Base-by-base conservation (phyloP, 169 alveolate species). In the Plasmodium gaboni region DNA sequence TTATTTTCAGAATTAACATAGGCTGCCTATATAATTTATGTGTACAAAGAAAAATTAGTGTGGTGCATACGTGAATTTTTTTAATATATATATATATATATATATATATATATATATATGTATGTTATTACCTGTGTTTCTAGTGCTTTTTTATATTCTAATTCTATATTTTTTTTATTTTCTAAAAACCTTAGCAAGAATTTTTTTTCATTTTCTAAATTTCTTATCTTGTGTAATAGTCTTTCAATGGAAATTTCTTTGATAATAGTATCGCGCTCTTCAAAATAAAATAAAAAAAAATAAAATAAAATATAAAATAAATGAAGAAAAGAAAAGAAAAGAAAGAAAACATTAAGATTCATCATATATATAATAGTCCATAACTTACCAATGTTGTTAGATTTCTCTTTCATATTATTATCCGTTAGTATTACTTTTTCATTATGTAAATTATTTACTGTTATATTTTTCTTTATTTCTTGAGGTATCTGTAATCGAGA, bases 121-220 rank as follows among this genome's bases (percentile, higher is more conserved):
- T 15, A 26, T 32, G 0, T 32, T 22, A 32, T 61, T 80, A 80
- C 90, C 83, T 80, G 85, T 19, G 90, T 55, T 61, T 68, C 85
- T 7, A 80, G 32, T 8, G 83, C 80, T 68, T 80, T 65, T 63
- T 44, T 51, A 42, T 80, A 80, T 19, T 80, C 90, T 22, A 68
- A 32, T 50, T 80, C 90, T n/a, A 26, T 72, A 42, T 80, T 80
- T 53, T 68, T 68, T 80, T 80, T 80, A 55, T 65, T 55, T 59
- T 80, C 83, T 51, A 80, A 65, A 32, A 59, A 80, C 38, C 69
- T 80, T 28, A 80, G 42, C 42, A 80, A 63, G 44, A 42, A 68
- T 61, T 44, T 42, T 67, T 80, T 80, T 80, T 80, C 90, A 80
- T 80, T 80, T 57, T 80, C 83, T 65, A 80, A 80, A 51, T 55